Conservation (phyloP, 208 protist species). For the Acanthamoeba royreba region DNA sequence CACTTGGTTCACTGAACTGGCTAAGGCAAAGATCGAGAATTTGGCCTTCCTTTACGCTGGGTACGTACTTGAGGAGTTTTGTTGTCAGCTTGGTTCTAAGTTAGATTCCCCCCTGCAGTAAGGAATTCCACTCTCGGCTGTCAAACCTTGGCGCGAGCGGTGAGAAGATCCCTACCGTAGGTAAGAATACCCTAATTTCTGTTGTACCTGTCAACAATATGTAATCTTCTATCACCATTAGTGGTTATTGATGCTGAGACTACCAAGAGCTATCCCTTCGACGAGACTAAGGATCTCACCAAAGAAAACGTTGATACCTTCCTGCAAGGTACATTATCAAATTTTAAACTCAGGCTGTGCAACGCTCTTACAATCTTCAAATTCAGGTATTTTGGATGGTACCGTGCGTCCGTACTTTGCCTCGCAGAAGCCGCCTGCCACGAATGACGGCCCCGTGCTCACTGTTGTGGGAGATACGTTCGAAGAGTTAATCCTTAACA, state of each 20-base stretch:
- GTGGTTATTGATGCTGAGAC: neutral
- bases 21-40: neutral
- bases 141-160: neutral
- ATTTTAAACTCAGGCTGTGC: neutral
- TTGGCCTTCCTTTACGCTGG: neutral
- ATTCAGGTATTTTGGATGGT: neutral
- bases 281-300: neutral
- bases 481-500: conserved; percentile 58
- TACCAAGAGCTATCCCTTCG: neutral
- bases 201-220: neutral
- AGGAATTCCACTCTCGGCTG: neutral
- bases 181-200: neutral
- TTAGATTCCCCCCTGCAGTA: neutral
- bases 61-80: neutral
- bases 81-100: neutral
- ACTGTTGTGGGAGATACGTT: conserved; percentile 64
- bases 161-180: neutral
- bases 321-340: neutral
- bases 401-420: neutral
- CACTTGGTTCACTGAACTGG: neutral
- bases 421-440: conserved; percentile 58
- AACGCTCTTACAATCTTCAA: neutral
- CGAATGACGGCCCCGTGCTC: conserved; percentile 47
- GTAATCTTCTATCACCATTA: neutral
- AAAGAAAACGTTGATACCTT: neutral